Evolutionary conservation across 352 stramenopile species (phyloP).

Genomic region (Halophytophthora polymorphica): DNA sequence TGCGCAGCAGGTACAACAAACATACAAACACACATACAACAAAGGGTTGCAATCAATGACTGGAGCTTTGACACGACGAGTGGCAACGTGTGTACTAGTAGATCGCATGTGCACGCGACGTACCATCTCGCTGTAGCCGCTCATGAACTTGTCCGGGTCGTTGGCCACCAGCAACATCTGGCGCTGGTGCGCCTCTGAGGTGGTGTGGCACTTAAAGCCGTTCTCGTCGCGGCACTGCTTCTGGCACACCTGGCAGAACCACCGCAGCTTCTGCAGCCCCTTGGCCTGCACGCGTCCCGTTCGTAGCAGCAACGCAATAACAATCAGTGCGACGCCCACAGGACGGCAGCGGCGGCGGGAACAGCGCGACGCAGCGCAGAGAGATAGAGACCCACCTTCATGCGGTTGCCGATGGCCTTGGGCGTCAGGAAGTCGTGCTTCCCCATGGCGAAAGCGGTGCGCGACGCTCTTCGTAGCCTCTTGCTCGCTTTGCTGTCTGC

Average conservation of each 20-base stretch:
- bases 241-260: conserved; percentile 98
- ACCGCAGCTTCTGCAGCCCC: conserved; percentile 98
- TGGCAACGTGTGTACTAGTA: too few relatives aligned
- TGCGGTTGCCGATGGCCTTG: conserved; percentile 85
- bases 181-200: conserved; percentile 95
- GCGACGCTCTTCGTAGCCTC: not conserved
- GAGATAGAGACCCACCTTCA: conserved; percentile 50
- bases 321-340: not conserved
- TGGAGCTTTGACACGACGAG: too few relatives aligned
- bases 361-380: not conserved
- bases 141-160: conserved; percentile 94
- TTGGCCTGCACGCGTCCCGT: conserved; percentile 62
- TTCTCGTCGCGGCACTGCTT: conserved; percentile 99
- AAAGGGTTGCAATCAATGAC: too few relatives aligned
- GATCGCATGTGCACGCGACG: conserved; percentile 1
- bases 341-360: too few relatives aligned
- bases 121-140: conserved; percentile 81
- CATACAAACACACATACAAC: not conserved
- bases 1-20: conserved; percentile 22
- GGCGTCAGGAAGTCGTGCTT: conserved; percentile 86
- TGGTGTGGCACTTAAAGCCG: conserved; percentile 99
- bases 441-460: conserved; percentile 60
- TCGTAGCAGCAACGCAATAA: not conserved
- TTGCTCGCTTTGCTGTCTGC: not conserved
- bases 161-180: conserved; percentile 98